Evolutionary conservation across 192 early-diverging fungal genomes (phyloP).

Genomic region (Backusella liffmaniae): DNA sequence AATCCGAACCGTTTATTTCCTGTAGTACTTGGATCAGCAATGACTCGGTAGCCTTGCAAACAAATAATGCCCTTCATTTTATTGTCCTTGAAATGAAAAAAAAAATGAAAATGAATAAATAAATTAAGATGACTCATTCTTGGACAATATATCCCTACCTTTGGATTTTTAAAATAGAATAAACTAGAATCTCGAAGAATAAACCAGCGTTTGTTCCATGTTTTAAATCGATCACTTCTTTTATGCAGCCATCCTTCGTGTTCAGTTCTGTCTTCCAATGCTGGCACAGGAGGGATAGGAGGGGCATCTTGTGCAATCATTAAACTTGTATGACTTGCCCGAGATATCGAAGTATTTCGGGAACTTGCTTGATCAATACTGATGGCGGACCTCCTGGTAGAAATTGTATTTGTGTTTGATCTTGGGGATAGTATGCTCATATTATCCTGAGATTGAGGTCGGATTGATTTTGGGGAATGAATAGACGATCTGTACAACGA

Average conservation of each 20-base stretch:
- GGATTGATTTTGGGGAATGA: not conserved
- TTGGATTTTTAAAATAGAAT: constrained; percentile 53
- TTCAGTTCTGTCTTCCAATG: constrained; percentile 27
- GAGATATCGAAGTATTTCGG: not conserved
- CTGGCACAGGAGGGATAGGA: not conserved
- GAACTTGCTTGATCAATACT: not conserved
- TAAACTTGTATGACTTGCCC: not conserved
- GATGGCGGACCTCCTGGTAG: not conserved
- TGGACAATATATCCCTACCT: not conserved
- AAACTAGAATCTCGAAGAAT: constrained; percentile 51
- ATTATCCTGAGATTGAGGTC: not conserved
- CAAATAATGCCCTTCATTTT: constrained; percentile 55
- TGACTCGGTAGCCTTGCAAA: constrained; percentile 53
- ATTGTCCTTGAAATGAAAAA: constrained; percentile 10
- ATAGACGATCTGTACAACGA: not conserved
- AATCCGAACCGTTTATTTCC: constrained; percentile 56
- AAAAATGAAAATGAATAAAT: not conserved
- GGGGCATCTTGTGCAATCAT: not conserved
- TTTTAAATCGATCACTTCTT: constrained; percentile 51
- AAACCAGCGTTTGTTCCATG: constrained; percentile 59
- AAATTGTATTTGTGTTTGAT: not conserved
- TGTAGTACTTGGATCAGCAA: constrained; percentile 50
- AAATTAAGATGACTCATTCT: not conserved
- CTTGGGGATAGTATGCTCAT: not conserved
- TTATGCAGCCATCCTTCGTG: constrained; percentile 57